Base-by-base conservation (phyloP, 2,329 filamentous ascomycete genomes). In the Coniochaeta hoffmannii region DNA sequence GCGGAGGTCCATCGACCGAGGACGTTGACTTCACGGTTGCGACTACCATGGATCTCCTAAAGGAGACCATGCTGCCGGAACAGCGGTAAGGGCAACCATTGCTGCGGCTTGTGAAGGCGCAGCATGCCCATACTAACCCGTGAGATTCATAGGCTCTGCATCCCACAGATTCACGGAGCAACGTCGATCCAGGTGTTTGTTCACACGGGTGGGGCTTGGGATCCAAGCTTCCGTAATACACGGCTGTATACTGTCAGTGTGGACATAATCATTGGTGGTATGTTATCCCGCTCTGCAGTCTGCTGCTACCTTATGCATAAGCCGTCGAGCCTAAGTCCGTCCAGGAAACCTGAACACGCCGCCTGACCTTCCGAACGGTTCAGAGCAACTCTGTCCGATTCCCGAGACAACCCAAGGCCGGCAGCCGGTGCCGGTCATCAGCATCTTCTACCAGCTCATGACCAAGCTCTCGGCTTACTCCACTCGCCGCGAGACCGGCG, bases 151-250 rank as follows among this genome's bases (percentile, higher is more conserved):
- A 60, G 59, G 2, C 22, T 60, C 17, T 59, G 56, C 38, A 35
- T 61, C 19, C 59, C 57, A 4, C 51, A 49, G 15, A 50, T 51
- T 9, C 56, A 59, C 35, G 57, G 55, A n/a, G 34, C 24, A 7
- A 58, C 54, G 24, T 46, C 50, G 34, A 58, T 59, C 24, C 57
- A 60, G 51, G 55, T 59, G 3, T 60, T 60, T 41, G 50, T 58
- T 10, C 49, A 58, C 34, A 59, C 56, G 12, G 59, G 59, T 26
- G 52, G 57, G 32, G 26, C 14, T n/a, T 59, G 54, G 57, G 59
- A 60, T 12, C 36, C 31, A 19, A 34, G 34, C 3, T 34, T 17
- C 17, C 55, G 50, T 32, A 36, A 51, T 26, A 44, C 50, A 2
- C 17, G 15, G 15, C 12, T 19, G 10, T 56, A 38, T 30, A 53